These are phyloP conservation scores for Xylaria sp. DNA, from an alignment of 495 filamentous ascomycete genomes.

Conservation along the genomic window DNA sequence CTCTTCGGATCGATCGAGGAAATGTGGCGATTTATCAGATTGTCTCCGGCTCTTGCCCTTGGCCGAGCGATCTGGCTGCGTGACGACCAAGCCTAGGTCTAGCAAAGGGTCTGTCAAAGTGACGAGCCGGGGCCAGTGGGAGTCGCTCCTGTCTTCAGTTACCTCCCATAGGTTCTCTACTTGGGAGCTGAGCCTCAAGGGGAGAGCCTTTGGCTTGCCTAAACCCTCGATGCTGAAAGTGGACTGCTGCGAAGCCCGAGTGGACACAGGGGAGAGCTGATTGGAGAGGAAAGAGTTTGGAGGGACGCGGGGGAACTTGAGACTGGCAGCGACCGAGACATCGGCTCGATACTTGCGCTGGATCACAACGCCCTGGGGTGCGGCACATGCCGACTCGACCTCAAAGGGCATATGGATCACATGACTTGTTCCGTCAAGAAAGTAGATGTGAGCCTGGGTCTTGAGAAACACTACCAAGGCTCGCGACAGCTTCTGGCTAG, in stretches of 20 bases:
- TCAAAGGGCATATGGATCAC: constrained; percentile 94
- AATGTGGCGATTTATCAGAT: constrained; percentile 36
- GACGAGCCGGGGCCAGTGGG: constrained; percentile 79
- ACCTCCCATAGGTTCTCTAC: constrained; percentile 58
- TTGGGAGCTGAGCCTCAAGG: constrained; percentile 51
- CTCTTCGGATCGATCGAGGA: constrained; percentile 74
- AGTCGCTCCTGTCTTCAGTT: constrained; percentile 53
- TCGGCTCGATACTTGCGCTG: constrained; percentile 69
- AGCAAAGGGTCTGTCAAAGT: constrained; percentile 86
- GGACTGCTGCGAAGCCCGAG: constrained; percentile 52
- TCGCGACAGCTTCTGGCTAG: constrained; percentile 53
- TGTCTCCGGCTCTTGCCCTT: constrained; percentile 33
- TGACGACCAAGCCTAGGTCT: constrained; percentile 84
- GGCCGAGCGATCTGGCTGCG: constrained; percentile 45
- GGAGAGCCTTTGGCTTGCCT: constrained; percentile 57
- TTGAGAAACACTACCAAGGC: constrained; percentile 91
- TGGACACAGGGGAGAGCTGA: constrained; percentile 58
- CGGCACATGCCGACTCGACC: constrained; percentile 84
- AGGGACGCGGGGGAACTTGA: constrained; percentile 65
- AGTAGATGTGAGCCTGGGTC: constrained; percentile 91
- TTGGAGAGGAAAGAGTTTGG: constrained; percentile 83
- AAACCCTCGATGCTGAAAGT: constrained; percentile 61
- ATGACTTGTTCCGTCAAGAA: constrained; percentile 86
- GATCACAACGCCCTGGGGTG: constrained; percentile 80
- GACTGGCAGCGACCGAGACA: constrained; percentile 46